Percentiles rank a stretch among this genome's conserved stretches.
Conservation (phyloP, 2,329 filamentous ascomycete genomes). For the Parastagonospora nodorum region DNA sequence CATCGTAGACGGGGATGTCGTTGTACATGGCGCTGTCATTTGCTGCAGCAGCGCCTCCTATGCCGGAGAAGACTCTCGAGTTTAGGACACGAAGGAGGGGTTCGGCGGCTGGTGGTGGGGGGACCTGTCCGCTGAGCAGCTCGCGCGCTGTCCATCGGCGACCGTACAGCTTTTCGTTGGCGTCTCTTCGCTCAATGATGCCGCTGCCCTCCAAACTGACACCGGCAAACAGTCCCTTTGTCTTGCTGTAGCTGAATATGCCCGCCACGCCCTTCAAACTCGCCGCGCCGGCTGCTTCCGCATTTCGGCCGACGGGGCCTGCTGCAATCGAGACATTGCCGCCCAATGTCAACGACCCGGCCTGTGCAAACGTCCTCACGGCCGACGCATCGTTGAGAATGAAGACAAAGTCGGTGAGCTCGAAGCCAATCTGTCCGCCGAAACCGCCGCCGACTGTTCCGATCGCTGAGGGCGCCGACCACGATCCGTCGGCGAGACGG, state of each 20-base stretch:
- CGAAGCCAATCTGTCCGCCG: conserved; percentile 84
- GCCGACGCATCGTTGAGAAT: conserved; percentile 91
- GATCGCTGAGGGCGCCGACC: conserved; percentile 83
- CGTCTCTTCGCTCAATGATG: conserved; percentile 92
- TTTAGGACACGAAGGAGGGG: conserved; percentile 85
- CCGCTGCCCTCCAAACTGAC: conserved; percentile 92
- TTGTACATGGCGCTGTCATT: conserved; percentile 68
- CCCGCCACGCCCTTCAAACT: conserved; percentile 87
- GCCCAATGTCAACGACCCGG: conserved; percentile 87
- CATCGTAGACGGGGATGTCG: conserved; percentile 87
- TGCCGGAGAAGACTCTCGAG: conserved; percentile 80
- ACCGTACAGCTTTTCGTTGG: conserved; percentile 95
- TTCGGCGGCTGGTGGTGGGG: conserved; percentile 79
- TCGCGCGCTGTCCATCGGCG: conserved; percentile 79
- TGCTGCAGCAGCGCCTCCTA: conserved; percentile 46
- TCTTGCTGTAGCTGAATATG: conserved; percentile 97
- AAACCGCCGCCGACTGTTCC: conserved; percentile 81
- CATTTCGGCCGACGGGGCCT: conserved; percentile 90
- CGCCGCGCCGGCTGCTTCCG: conserved; percentile 92
- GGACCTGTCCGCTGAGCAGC: conserved; percentile 77
- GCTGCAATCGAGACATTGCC: conserved; percentile 97
- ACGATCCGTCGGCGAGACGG: conserved; percentile 74
- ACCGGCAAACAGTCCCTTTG: conserved; percentile 94
- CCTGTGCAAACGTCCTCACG: conserved; percentile 92
- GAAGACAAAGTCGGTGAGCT: conserved; percentile 94